Evolutionary conservation across 2,329 filamentous ascomycete species (phyloP).

Genomic region (Fusarium stilboides): DNA sequence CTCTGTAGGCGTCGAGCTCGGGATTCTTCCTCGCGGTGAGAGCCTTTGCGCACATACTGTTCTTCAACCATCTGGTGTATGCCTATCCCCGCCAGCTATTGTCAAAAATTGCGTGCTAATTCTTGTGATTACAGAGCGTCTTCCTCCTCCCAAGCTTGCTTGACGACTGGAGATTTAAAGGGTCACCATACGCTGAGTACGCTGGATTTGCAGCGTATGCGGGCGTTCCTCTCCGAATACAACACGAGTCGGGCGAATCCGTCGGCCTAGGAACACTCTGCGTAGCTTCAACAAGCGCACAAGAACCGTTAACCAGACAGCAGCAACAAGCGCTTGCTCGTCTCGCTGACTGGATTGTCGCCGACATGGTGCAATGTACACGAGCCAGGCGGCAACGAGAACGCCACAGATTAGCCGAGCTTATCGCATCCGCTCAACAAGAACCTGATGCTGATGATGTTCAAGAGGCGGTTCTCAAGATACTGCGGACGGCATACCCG

Average conservation of each 20-base stretch:
- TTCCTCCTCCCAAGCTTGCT: conserved; percentile 60
- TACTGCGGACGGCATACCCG: conserved; percentile 55
- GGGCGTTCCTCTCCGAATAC: conserved; percentile 57
- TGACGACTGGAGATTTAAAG: conserved; percentile 61
- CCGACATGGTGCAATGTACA: conserved; percentile 59
- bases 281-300: conserved; percentile 57
- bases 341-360: conserved; percentile 55
- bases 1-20: conserved; percentile 59
- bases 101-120: conserved; percentile 3
- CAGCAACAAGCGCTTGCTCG: conserved; percentile 50
- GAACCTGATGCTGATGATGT: conserved; percentile 38
- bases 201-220: conserved; percentile 60
- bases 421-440: conserved; percentile 50
- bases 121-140: conserved; percentile 48
- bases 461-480: conserved; percentile 47
- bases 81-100: not conserved
- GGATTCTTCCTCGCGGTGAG: conserved; percentile 61
- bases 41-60: conserved; percentile 62
- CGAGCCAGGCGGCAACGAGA: conserved; percentile 57
- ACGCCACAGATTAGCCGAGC: conserved; percentile 56
- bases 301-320: conserved; percentile 51
- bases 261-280: conserved; percentile 61
- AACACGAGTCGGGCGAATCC: conserved; percentile 57
- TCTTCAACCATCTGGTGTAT: conserved; percentile 53
- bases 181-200: conserved; percentile 58